phyloP scores from a whole-genome alignment of 805 yeast species.

The Ogataea wickerhamii region DNA sequence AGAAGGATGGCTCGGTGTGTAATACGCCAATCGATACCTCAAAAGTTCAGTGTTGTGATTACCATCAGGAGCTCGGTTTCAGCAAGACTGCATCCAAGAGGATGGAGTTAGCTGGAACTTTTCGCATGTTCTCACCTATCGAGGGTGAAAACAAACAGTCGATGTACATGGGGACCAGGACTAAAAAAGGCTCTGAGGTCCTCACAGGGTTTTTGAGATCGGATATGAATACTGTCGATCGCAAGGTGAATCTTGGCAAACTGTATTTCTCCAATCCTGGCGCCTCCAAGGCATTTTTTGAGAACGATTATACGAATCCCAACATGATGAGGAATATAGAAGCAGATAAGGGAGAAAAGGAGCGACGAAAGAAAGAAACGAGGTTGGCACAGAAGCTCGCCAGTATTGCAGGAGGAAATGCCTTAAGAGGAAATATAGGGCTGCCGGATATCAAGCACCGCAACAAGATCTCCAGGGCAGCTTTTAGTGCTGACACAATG shows the following conservation, averaged over 20 bases:
- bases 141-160: slow-evolving; percentile 41
- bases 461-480: slow-evolving; percentile 26
- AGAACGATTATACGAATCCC: slow-evolving; percentile 48
- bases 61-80: slow-evolving; percentile 59
- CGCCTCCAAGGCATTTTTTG: slow-evolving; percentile 49
- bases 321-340: slow-evolving; percentile 39
- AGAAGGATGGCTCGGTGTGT: slow-evolving; percentile 52
- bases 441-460: slow-evolving; percentile 16
- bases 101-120: slow-evolving; percentile 69
- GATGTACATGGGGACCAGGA: slow-evolving; percentile 31
- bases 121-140: slow-evolving; percentile 55
- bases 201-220: slow-evolving; percentile 25
- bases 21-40: slow-evolving; percentile 54
- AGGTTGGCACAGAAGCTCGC: slow-evolving; percentile 32
- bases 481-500: slow-evolving; percentile 22
- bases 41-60: slow-evolving; percentile 59
- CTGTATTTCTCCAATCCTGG: slow-evolving; percentile 38
- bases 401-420: slow-evolving; percentile 24
- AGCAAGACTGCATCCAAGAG: slow-evolving; percentile 55
- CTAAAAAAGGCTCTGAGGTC: slow-evolving; percentile 25
- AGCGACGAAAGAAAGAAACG: slow-evolving; percentile 36
- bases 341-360: slow-evolving; percentile 34
- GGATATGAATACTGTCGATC: slow-evolving; percentile 25
- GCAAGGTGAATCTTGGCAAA: slow-evolving; percentile 18
- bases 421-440: slow-evolving; percentile 15